Conservation (phyloP, 192 early-diverging fungal species). For the Rhizophlyctis rosea region DNA sequence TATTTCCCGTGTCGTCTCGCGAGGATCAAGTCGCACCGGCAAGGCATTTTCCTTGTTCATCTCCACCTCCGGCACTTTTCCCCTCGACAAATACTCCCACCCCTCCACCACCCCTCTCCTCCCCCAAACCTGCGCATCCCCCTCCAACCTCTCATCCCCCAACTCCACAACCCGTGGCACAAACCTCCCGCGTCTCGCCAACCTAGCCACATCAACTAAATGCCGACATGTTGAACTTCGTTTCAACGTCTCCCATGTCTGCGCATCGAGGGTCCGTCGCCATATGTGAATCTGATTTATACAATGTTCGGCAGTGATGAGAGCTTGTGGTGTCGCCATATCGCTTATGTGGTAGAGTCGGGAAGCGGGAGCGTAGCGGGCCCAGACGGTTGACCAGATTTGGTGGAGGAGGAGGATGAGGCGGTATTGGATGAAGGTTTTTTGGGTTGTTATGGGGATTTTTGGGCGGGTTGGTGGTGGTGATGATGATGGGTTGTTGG, state of each 20-base stretch:
- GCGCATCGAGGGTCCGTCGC: conserved; percentile 26
- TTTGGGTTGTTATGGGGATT: neutral
- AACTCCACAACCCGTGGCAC: conserved; percentile 6
- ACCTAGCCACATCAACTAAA: conserved; percentile 10
- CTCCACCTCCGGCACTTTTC: neutral
- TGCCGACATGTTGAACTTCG: conserved; percentile 10
- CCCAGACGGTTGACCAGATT: conserved; percentile 33
- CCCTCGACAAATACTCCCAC: neutral
- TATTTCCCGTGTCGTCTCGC: conserved; percentile 6
- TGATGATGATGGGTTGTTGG: neutral
- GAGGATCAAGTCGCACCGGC: neutral
- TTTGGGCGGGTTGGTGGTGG: neutral
- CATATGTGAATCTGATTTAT: conserved; percentile 31
- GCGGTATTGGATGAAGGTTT: conserved; percentile 29
- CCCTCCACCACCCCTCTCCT: neutral
- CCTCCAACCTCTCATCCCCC: neutral
- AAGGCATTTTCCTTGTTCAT: neutral
- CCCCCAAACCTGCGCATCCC: neutral
- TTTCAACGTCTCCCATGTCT: conserved; percentile 23
- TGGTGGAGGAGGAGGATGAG: conserved; percentile 19
- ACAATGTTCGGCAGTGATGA: conserved; percentile 27
- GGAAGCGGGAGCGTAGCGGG: conserved; percentile 20
- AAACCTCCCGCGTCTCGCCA: neutral
- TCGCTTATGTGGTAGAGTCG: conserved; percentile 29
- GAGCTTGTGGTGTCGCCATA: conserved; percentile 6